Conservation (phyloP, 805 yeast species). For the Hanseniaspora hatyaiensis region DNA sequence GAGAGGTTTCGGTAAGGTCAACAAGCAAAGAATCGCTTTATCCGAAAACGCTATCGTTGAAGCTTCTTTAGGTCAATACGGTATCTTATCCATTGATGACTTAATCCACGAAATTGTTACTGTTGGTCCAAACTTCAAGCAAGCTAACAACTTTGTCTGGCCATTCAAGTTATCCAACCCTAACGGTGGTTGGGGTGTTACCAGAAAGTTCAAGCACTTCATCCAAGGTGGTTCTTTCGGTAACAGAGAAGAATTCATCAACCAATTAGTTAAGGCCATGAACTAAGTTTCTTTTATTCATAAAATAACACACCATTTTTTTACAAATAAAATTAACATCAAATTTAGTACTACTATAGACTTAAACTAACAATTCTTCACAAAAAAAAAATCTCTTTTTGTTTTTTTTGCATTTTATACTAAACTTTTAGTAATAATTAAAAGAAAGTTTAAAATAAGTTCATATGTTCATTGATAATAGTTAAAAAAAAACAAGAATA, state of each 20-base stretch:
- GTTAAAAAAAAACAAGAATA: no score
- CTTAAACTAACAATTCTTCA: no score
- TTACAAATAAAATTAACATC: not conserved
- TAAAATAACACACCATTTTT: not conserved
- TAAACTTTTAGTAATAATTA: no score
- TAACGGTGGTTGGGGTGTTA: constrained; percentile 94
- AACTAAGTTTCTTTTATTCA: constrained; percentile 41
- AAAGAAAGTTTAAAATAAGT: no score
- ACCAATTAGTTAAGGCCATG: constrained; percentile 87
- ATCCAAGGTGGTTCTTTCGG: constrained; percentile 98
- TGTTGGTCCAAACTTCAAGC: constrained; percentile 97
- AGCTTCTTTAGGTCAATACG: constrained; percentile 81
- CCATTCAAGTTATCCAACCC: constrained; percentile 96
- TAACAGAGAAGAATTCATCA: constrained; percentile 94
- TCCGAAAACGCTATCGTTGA: constrained; percentile 81
- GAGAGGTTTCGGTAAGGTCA: constrained; percentile 96
- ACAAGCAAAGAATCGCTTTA: constrained; percentile 89
- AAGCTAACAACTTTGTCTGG: constrained; percentile 96
- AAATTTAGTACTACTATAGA: no score
- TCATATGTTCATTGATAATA: no score
- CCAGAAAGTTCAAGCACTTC: constrained; percentile 93
- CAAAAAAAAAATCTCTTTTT: no score
- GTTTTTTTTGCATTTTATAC: no score
- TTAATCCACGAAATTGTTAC: constrained; percentile 92
- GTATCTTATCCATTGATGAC: constrained; percentile 84